Evolutionary conservation across 805 yeast species (phyloP).

Genomic region (Tetrapisispora fleetii): DNA sequence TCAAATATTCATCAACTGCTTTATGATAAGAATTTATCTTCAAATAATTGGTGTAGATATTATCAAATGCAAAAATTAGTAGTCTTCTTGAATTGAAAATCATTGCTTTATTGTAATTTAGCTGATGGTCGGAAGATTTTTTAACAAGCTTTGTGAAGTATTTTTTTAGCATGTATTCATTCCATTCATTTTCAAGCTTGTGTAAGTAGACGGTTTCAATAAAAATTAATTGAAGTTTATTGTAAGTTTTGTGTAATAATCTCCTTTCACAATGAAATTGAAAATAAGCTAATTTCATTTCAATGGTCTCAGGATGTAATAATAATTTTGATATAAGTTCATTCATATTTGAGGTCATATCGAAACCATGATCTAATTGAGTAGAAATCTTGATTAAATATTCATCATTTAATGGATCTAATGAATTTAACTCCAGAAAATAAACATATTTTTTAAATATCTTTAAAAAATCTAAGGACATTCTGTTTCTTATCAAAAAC

Average conservation of each 20-base stretch:
- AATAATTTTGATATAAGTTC: slow-evolving; percentile 12
- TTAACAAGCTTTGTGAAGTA: slow-evolving; percentile 13
- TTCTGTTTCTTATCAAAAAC: slow-evolving; percentile 14
- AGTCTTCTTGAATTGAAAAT: slow-evolving; percentile 11
- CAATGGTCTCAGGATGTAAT: slow-evolving; percentile 17
- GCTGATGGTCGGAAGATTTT: neutral
- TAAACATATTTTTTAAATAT: slow-evolving; percentile 16
- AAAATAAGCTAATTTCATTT: slow-evolving; percentile 16
- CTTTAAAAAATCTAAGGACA: slow-evolving; percentile 21
- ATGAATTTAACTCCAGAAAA: slow-evolving; percentile 10
- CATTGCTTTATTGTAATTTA: slow-evolving; percentile 3
- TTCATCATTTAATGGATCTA: slow-evolving; percentile 17
- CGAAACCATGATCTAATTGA: slow-evolving; percentile 14
- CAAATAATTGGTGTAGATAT: slow-evolving; percentile 3
- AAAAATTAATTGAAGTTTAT: slow-evolving; percentile 9
- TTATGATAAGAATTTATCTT: neutral
- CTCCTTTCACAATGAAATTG: slow-evolving; percentile 9
- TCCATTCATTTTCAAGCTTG: neutral
- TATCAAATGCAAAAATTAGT: slow-evolving; percentile 5
- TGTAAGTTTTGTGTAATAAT: slow-evolving; percentile 6
- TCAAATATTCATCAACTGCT: neutral
- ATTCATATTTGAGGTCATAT: slow-evolving; percentile 11
- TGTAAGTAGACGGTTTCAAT: neutral
- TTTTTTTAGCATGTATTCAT: slow-evolving; percentile 4
- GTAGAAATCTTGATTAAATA: slow-evolving; percentile 14